Evolutionary conservation across 1,284 basidiomycete genomes (phyloP), one percentile per base, ranked within the genome.

Genomic region (Ustilago hordei): DNA sequence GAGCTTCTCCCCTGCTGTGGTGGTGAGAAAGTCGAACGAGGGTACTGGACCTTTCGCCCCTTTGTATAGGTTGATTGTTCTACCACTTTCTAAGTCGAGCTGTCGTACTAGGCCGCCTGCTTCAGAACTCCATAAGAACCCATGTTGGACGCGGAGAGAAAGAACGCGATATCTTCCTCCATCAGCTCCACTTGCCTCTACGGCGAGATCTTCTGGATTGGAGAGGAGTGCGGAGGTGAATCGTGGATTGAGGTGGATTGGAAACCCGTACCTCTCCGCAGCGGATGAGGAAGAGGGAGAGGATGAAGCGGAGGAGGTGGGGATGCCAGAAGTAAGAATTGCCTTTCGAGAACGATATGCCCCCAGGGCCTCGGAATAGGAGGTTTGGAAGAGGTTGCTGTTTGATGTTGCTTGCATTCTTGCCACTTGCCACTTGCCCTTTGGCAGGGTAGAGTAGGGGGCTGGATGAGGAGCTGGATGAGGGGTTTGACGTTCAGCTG

Each of bases 371-470:
- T 78, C 64, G 15, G 78, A 78, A 17, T 68, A 64, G 15, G 76
- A 70, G 8, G 72, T 73, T 56, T 80, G 78, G 64, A 80, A 80
- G 11, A 80, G 67, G 12, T 69, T 62, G 1, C 65, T 43, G 38
- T 74, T 69, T 15, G 59, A 48, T 0, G 61, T 67, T n/a, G 75
- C 58, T 48, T 80, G 78, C 78, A 80, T 80, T 8, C 35, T 32
- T 15, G 35, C 32, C 35, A 32, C 19, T 58, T 50, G 11, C 31
- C 35, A 4, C 50, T 9, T 23, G 23, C 23, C 23, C 2, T 47
- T 7, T 32, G 34, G 13, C 23, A 47, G 15, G 3, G 15, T 11
- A 39, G 15, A 39, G 15, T 11, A 39, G 15, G 15, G 38, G 15
- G 38, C 2, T 9, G 38, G 41, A 45, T 45, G 41, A 15, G 45